Evolutionary conservation across 2,329 filamentous ascomycete genomes (phyloP), one percentile per base, ranked within the genome.

Genomic region (Cordyceps fumosorosea): DNA sequence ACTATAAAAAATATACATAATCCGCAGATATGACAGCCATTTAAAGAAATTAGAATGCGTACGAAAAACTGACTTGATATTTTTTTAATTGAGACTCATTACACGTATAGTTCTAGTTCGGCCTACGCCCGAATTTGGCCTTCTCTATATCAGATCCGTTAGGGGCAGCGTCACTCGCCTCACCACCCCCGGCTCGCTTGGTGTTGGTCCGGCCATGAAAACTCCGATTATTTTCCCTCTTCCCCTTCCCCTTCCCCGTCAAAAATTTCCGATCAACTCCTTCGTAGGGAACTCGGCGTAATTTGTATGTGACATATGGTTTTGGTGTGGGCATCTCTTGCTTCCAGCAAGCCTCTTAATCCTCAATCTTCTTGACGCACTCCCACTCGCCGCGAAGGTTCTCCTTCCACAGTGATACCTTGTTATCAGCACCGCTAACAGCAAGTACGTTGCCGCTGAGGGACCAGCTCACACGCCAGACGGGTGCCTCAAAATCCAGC

Each of bases 401-500:
- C 84, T 99, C 95, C 84, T 98, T 99, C 93, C 93, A 99, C 75
- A 99, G 77, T 60, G 89, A 96, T 62, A 99, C 93, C 79, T 96
- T 93, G 81, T 99, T 99, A 77, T 99, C 93, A 29, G 89, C 91
- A 45, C 91, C 91, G 72, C 90, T 95, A 65, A 97, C 91, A 11
- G 95, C 95, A 69, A 99, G 81, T 22, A 98, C 93, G 74, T 99
- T 99, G 58, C 95, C 95, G 75, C 91, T 96, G 72, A 98, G 81
- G 69, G 92, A 96, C 95, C 95, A 99, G 81, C 91, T 97, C 52
- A 97, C 95, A 62, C 95, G 87, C 95, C 95, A 99, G 63, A 96
- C 84, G 53, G 93, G 88, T 5, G 89, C 87, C 65, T 97, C 93
- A 69, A 99, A 96, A 70, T 88, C 86, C 66, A 99, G 82, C 47